These are phyloP conservation scores for Boletellus emodensis DNA, from an alignment of 768 basidiomycete genomes.

Conservation along the genomic window DNA sequence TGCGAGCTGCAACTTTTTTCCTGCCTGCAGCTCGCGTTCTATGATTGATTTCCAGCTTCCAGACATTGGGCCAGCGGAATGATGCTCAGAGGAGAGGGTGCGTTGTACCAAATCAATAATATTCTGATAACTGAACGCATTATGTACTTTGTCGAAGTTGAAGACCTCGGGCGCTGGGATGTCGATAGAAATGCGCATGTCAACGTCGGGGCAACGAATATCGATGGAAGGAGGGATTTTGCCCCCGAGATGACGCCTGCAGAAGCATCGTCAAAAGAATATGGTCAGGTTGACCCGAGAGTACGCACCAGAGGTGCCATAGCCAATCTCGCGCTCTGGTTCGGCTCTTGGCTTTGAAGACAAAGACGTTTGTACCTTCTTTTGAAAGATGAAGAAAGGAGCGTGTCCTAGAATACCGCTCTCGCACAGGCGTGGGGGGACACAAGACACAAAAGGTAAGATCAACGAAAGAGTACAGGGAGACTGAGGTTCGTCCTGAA, in stretches of 20 bases:
- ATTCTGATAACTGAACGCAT: conserved; percentile 56
- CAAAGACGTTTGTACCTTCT: conserved; percentile 79
- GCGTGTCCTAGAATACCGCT: conserved; percentile 39
- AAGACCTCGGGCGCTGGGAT: conserved; percentile 48
- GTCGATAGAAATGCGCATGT: conserved; percentile 65
- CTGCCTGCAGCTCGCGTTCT: conserved; percentile 48
- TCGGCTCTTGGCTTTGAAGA: conserved; percentile 78
- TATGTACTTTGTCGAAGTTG: conserved; percentile 38
- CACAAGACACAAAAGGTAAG: conserved; percentile 77
- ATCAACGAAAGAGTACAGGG: conserved; percentile 84
- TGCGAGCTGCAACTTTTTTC: conserved; percentile 63
- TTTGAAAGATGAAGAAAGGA: conserved; percentile 47
- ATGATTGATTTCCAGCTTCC: conserved; percentile 62
- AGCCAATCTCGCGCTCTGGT: conserved; percentile 84
- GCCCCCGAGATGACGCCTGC: conserved; percentile 71
- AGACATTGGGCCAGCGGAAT: conserved; percentile 7
- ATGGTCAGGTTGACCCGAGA: not conserved
- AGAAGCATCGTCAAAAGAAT: not conserved
- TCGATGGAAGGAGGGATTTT: conserved; percentile 66
- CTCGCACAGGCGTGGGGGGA: conserved; percentile 45
- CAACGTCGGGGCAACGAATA: conserved; percentile 63
- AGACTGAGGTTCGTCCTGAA: conserved; percentile 60
- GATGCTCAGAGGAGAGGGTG: conserved; percentile 42
- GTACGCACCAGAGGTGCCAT: conserved; percentile 75
- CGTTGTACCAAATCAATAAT: conserved; percentile 60